Base-by-base conservation (phyloP, 345 rosid genomes). In the Moricandia moricandioides region DNA sequence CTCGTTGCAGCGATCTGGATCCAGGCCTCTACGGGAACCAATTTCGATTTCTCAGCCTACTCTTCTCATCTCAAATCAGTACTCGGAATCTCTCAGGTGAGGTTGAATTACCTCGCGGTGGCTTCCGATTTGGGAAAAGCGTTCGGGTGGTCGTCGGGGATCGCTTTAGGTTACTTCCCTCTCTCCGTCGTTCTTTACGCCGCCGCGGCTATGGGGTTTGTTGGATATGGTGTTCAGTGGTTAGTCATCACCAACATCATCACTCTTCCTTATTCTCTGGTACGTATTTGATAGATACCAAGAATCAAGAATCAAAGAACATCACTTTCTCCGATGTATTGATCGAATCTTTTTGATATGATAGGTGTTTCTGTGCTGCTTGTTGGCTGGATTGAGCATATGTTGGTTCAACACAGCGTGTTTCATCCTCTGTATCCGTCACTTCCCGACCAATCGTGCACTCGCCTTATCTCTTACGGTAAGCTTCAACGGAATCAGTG, bases 351-450 rank as follows among this genome's bases (percentile, higher is more conserved):
- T 21, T 21, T 21, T 21, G 24, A 21, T 21, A 21, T 21, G 24
- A 21, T 54, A 54, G 80, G 92, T 90, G 12, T 92, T 90, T 77
- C 62, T 89, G n/a, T 83, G 86, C 17, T 88, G 91, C 65, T 83
- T 90, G 81, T 51, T 85, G 57, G 89, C 93, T 34, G 95, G 98
- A 54, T 89, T 93, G 71, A 92, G 96, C 76, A 90, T 92, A 33
- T 83, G 91, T 79, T 92, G 95, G 98, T 92, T 92, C 89, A 92
- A 92, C 84, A 92, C 96, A 6, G 89, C 89, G 0, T 86, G 92
- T 79, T 87, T 69, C 67, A 90, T 92, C 40, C 78, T 92, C 68
- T 92, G 98, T 85, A 86, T 92, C 65, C 81, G 82, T 11, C 91
- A 90, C 81, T 90, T 92, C 75, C 84, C 88, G 12, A 64, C 45